Evolutionary conservation across 495 filamentous ascomycete genomes (phyloP), one percentile per base, ranked within the genome.

Genomic region (Xylaria telfairii): DNA sequence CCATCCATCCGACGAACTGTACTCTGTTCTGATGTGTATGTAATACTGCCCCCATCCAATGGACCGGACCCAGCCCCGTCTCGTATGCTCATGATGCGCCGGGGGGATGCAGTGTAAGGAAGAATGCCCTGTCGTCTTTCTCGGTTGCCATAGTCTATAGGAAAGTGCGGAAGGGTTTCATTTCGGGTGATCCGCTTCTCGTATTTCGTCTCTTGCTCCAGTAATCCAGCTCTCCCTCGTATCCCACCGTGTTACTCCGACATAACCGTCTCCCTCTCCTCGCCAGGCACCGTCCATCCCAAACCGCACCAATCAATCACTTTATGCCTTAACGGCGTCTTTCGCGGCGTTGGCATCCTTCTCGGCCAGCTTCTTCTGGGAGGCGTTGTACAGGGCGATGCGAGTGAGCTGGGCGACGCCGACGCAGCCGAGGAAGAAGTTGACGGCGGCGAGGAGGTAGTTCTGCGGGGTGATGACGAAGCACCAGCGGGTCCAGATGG

Each of bases 401-500:
- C 96, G 90, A 69, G 82, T 81, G 67, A 94, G 85, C 85, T 99
- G 96, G 66, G 92, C 87, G 60, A 91, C 81, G 72, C 96, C 96
- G 69, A 97, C 95, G 65, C 89, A 84, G 70, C 91, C 93, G 72
- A 99, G 91, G 89, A 98, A 97, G 90, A 98, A 98, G 89, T 98
- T 99, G 74, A 99, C 96, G 21, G 95, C 89, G 61, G 96, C 96
- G 71, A 99, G 89, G 65, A 97, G 90, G 71, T 91, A 84, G 85
- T 99, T 99, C 78, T 88, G 88, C 69, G 96, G 96, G 80, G 90
- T 94, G 83, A 99, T 99, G 78, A 99, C 91, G 80, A 97, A 86
- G 85, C 96, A 99, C 96, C 96, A 99, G 42, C 96, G 89, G 34
- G 96, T 99, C 96, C 96, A 99, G 86, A 99, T 99, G 51, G 89